Percentiles rank a stretch among this genome's conserved stretches.
These are phyloP conservation scores for Pseudozyma tsukubaensis DNA, from an alignment of 1,284 basidiomycete genomes.

Conservation along the genomic window DNA sequence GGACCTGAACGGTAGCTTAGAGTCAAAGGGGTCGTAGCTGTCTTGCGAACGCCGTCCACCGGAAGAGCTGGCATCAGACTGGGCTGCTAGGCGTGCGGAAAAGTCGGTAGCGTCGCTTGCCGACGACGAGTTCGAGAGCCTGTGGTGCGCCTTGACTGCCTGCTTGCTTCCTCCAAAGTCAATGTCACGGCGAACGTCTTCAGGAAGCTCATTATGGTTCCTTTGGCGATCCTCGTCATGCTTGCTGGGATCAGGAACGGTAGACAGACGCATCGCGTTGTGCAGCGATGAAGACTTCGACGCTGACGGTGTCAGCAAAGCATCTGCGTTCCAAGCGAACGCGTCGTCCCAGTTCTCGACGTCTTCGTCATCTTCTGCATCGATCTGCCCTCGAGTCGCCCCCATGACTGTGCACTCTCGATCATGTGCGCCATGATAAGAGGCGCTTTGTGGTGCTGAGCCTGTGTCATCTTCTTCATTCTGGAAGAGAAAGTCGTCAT, in stretches of 20 bases:
- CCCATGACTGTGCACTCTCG: neutral
- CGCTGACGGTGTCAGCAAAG: slow-evolving; percentile 16
- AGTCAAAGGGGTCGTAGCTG: slow-evolving; percentile 5
- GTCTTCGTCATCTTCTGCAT: slow-evolving; percentile 36
- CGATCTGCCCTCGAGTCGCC: neutral
- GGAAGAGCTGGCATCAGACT: slow-evolving; percentile 28
- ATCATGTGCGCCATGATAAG: neutral
- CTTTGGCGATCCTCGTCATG: neutral
- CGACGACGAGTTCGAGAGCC: slow-evolving; percentile 17
- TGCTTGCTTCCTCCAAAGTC: slow-evolving; percentile 1
- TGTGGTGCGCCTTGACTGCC: neutral
- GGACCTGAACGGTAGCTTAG: neutral
- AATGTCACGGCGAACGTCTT: slow-evolving; percentile 1
- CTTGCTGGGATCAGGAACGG: neutral
- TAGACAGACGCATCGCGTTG: slow-evolving; percentile 1
- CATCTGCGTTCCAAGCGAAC: slow-evolving; percentile 43
- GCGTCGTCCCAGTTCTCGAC: slow-evolving; percentile 55
- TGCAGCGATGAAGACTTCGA: slow-evolving; percentile 20
- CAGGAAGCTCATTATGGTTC: neutral
- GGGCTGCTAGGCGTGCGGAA: slow-evolving; percentile 40
- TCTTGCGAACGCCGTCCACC: slow-evolving; percentile 6
- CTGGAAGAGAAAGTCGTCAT: slow-evolving; percentile 58
- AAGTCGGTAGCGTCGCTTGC: slow-evolving; percentile 34
- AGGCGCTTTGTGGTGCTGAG: neutral
- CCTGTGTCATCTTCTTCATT: slow-evolving; percentile 30